Base-by-base conservation (phyloP, 345 rosid genomes). In the Dovyalis caffra region DNA sequence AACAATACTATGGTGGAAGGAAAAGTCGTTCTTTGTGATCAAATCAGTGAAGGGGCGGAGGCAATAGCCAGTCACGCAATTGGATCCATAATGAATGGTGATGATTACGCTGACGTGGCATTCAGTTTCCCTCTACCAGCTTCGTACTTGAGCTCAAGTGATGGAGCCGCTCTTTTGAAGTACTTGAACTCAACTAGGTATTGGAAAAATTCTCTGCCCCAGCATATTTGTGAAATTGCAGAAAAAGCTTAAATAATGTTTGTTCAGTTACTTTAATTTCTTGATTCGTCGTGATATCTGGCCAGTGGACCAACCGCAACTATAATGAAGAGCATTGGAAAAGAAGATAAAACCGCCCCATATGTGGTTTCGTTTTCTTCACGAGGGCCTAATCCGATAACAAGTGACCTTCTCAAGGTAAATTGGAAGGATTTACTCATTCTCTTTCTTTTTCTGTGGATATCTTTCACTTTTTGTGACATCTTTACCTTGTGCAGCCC, bases 391-490 rank as follows among this genome's bases (percentile, higher is more conserved):
- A 84, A 74, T 62, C 76, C 82, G 4, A 34, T 78, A 34, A 43
- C 69, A 23, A 71, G 66, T 11, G 84, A 81, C 37, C 78, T 84
- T 43, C 81, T 84, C 58, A 84, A 81, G 81, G 83, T 78, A 63
- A 34, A 63, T 72, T 10, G 5, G 37, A 12, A 62, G n/a, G 5
- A 34, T 26, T 6, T 0, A 10, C 4, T 16, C 14, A 14, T 70
- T 21, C 12, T 47, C 26, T 45, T 4, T 60, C 47, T 68, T 23
- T 11, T 4, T 1, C 49, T 38, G 5, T 1, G 5, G 3, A 20
- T 1, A 4, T 16, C 14, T 25, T 61, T 7, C 5, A 28, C 6
- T 14, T 2, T 10, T 8, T 3, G 28, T 43, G 8, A 53, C 9
- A 12, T 32, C 9, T 66, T 37, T 7, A 35, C 6, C 9, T 32